Percentiles rank a stretch among this genome's conserved stretches.
These are phyloP conservation scores for Stagonosporopsis rhizophila DNA, from an alignment of 2,329 filamentous ascomycete species.

Conservation along the genomic window DNA sequence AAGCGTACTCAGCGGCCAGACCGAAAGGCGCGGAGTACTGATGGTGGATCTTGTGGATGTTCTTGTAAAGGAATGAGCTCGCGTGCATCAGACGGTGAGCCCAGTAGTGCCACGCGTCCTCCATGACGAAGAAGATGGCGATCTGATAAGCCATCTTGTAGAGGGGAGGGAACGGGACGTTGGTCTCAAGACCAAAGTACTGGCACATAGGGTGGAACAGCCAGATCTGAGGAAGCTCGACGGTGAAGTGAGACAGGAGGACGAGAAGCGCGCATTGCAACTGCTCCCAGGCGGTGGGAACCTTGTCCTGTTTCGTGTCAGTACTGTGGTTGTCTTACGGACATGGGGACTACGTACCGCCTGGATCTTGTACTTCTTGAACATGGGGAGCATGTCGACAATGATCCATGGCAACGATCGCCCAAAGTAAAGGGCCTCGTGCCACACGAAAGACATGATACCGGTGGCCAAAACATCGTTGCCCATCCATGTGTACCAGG, in stretches of 20 bases:
- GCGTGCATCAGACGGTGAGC: slow-evolving; percentile 91
- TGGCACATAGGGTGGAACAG: slow-evolving; percentile 97
- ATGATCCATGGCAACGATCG: slow-evolving; percentile 90
- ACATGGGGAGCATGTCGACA: slow-evolving; percentile 84
- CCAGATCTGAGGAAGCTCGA: slow-evolving; percentile 98
- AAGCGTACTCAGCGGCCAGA: slow-evolving; percentile 95
- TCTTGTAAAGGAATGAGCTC: slow-evolving; percentile 86
- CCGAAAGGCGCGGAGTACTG: slow-evolving; percentile 98
- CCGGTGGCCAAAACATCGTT: slow-evolving; percentile 96
- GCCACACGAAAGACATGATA: slow-evolving; percentile 96
- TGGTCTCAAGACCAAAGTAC: slow-evolving; percentile 86
- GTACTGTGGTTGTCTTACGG: background rate
- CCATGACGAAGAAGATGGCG: slow-evolving; percentile 89
- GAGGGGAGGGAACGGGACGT: slow-evolving; percentile 84
- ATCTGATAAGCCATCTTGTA: slow-evolving; percentile 93
- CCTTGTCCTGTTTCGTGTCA: slow-evolving; percentile 67
- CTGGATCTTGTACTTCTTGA: slow-evolving; percentile 96
- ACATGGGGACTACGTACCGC: slow-evolving; percentile 62
- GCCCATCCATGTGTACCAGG: slow-evolving; percentile 98
- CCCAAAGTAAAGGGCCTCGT: slow-evolving; percentile 95
- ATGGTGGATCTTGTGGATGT: slow-evolving; percentile 98
- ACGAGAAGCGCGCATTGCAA: slow-evolving; percentile 94
- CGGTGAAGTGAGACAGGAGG: slow-evolving; percentile 93
- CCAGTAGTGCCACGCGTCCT: slow-evolving; percentile 99
- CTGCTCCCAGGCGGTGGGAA: slow-evolving; percentile 91